Evolutionary conservation across 2,329 filamentous ascomycete species (phyloP).

Genomic region (Talaromyces sp.): DNA sequence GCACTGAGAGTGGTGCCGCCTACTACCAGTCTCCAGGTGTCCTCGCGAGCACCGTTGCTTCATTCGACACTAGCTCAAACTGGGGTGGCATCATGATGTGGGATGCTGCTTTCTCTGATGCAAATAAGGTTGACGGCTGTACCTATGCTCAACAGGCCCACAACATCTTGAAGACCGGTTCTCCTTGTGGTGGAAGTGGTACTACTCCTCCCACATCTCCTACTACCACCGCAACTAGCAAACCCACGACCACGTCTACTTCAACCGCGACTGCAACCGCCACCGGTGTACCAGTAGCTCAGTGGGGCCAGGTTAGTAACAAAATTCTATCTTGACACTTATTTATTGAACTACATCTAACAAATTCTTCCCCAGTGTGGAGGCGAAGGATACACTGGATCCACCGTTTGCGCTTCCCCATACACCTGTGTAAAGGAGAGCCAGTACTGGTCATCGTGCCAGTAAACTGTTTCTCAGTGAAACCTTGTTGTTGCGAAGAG

Average conservation of each 20-base stretch:
- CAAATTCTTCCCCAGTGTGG: slow-evolving; percentile 3
- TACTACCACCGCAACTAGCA: neutral
- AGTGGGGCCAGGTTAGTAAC: slow-evolving; percentile 14
- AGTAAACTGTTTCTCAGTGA: neutral
- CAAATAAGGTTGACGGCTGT: slow-evolving; percentile 41
- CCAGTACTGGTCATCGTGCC: slow-evolving; percentile 12
- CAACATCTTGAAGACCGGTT: slow-evolving; percentile 31
- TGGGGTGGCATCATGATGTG: slow-evolving; percentile 59
- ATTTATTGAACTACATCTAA: neutral
- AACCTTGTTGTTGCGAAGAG: neutral
- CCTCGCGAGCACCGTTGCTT: slow-evolving; percentile 42
- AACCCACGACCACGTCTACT: neutral
- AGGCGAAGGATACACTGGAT: slow-evolving; percentile 11
- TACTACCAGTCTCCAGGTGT: slow-evolving; percentile 47
- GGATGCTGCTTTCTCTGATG: slow-evolving; percentile 49
- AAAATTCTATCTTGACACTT: neutral
- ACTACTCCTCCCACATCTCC: neutral
- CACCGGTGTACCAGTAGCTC: slow-evolving; percentile 9
- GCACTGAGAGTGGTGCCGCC: slow-evolving; percentile 12
- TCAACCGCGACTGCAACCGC: neutral
- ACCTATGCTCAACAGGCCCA: slow-evolving; percentile 48
- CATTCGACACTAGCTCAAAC: slow-evolving; percentile 35
- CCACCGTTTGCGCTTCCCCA: slow-evolving; percentile 11
- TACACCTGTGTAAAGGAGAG: slow-evolving; percentile 12
- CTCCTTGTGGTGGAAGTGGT: slow-evolving; percentile 22